phyloP scores from a whole-genome alignment of 2,329 filamentous ascomycete species.

The Teratosphaeria destructans region DNA sequence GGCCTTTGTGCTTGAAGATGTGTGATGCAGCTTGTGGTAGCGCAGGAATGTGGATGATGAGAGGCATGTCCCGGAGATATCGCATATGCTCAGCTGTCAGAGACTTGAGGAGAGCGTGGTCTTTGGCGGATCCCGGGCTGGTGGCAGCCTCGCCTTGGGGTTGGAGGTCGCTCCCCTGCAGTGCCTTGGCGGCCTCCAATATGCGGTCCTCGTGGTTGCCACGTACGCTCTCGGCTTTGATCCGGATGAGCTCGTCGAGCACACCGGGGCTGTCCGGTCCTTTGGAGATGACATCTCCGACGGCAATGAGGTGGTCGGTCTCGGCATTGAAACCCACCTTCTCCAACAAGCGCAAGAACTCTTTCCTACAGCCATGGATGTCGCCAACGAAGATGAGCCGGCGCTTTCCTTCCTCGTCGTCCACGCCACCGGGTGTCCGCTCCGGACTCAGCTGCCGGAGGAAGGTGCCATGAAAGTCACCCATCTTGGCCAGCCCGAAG shows the following conservation, averaged over 20 bases:
- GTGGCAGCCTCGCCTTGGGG: constrained; percentile 4
- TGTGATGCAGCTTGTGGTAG: constrained; percentile 16
- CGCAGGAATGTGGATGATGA: constrained; percentile 26
- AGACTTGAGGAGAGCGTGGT: constrained; percentile 16
- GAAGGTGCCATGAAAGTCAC: constrained; percentile 21
- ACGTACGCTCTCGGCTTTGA: constrained; percentile 71
- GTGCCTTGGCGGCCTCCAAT: constrained; percentile 39
- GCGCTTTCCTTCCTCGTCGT: constrained; percentile 31
- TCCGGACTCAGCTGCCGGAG: constrained; percentile 39
- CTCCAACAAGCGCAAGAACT: constrained; percentile 52
- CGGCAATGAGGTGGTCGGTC: constrained; percentile 64
- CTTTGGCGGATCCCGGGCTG: constrained; percentile 18
- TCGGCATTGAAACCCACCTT: constrained; percentile 53
- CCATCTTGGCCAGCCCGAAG: constrained; percentile 20
- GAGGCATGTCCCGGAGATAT: constrained; percentile 25
- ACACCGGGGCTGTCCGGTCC: constrained; percentile 75
- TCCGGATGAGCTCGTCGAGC: constrained; percentile 59
- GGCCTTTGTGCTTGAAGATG: constrained; percentile 29
- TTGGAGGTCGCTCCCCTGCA: neutral
- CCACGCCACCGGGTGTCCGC: constrained; percentile 22
- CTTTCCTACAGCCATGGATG: constrained; percentile 74
- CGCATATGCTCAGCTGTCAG: constrained; percentile 21
- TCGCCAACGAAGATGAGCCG: constrained; percentile 78
- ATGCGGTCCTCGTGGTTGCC: constrained; percentile 90
- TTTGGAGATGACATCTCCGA: constrained; percentile 75